A percentile compares a stretch with the other conserved stretches of the same genome.
Evolutionary conservation across 176 grass and related monocot species (phyloP).

Genomic region (Dactylis glomerata): DNA sequence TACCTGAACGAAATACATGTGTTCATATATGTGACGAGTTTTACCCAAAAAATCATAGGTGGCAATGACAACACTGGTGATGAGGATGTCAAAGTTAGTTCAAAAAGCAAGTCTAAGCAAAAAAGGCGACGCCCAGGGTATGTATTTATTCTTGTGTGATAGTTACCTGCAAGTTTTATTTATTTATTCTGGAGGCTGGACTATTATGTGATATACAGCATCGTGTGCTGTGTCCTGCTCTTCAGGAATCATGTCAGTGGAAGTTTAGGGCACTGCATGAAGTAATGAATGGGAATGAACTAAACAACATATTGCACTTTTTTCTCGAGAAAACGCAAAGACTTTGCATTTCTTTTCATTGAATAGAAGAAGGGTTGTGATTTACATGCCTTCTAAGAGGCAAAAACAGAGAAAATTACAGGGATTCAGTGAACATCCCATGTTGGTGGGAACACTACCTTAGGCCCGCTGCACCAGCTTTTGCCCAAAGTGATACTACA

Average conservation of each 20-base stretch:
- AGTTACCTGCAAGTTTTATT: background rate
- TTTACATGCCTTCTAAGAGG: too few species aligned
- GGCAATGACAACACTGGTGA: conserved; percentile 48
- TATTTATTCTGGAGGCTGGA: background rate
- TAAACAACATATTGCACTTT: background rate
- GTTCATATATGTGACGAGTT: conserved; percentile 16
- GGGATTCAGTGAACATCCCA: too few species aligned
- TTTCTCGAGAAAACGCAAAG: too few species aligned
- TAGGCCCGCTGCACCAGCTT: too few species aligned
- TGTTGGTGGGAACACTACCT: too few species aligned
- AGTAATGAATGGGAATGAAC: conserved; percentile 1
- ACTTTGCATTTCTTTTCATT: too few species aligned
- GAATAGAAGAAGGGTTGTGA: too few species aligned
- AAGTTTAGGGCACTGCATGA: background rate
- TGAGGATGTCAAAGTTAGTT: conserved; percentile 50
- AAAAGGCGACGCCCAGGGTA: conserved; percentile 70
- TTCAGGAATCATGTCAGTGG: background rate
- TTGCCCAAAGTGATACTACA: too few species aligned
- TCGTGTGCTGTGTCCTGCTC: background rate
- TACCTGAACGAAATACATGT: conserved; percentile 12
- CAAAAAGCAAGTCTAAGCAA: conserved; percentile 77
- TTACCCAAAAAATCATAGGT: conserved; percentile 45
- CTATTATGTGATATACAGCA: background rate
- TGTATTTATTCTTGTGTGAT: conserved; percentile 8
- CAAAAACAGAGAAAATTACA: too few species aligned